Evolutionary conservation across 768 basidiomycete species (phyloP).

Genomic region (Chalciporus piperatus): DNA sequence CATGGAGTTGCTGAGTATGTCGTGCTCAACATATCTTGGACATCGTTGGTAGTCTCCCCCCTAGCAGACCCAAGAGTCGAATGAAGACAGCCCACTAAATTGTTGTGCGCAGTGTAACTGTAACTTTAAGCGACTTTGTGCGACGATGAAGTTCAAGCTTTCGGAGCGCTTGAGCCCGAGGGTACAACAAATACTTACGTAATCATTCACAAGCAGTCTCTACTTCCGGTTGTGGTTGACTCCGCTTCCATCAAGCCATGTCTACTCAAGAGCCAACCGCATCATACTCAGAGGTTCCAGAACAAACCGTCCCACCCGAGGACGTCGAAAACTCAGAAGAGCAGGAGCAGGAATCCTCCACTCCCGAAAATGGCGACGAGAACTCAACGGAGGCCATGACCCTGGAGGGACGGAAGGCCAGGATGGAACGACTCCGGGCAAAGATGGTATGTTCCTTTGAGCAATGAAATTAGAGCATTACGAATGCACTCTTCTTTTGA

Average conservation of each 20-base stretch:
- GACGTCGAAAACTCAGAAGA: constrained; percentile 29
- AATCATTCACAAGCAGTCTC: not conserved
- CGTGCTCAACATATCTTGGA: too few relatives aligned
- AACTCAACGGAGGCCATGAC: constrained; percentile 31
- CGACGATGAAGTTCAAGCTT: too few relatives aligned
- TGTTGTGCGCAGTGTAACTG: too few relatives aligned
- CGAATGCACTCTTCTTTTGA: not conserved
- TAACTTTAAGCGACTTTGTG: too few relatives aligned
- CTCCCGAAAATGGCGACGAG: constrained; percentile 17
- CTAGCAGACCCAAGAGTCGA: too few relatives aligned
- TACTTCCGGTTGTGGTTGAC: not conserved
- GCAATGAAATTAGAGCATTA: not conserved
- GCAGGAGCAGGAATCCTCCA: constrained; percentile 25
- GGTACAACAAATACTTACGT: not conserved
- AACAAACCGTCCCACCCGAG: not conserved
- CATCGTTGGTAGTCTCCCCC: too few relatives aligned
- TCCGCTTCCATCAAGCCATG: constrained; percentile 8
- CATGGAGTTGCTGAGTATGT: too few relatives aligned
- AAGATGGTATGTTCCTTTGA: constrained; percentile 59
- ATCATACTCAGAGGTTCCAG: not conserved
- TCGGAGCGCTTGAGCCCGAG: too few relatives aligned
- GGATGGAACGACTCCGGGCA: constrained; percentile 70
- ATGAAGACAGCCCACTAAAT: too few relatives aligned
- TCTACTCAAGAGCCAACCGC: constrained; percentile 7
- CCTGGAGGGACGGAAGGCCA: constrained; percentile 73